Conservation (phyloP, 2,329 filamentous ascomycete species). For the Helicocarpus griseus region DNA sequence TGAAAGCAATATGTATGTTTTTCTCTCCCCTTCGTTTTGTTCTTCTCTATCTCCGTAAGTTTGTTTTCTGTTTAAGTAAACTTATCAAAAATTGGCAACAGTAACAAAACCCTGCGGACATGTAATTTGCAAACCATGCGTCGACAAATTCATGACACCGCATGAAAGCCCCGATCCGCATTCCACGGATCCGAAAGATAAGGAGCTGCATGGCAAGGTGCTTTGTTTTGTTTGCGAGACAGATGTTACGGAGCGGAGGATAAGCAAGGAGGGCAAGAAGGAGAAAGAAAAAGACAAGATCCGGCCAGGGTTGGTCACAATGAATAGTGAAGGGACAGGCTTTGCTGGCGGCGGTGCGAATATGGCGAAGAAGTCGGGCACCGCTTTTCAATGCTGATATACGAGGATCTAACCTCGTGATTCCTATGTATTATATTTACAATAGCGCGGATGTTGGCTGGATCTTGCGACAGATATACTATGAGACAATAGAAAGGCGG, state of each 20-base stretch:
- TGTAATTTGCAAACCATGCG: slow-evolving; percentile 77
- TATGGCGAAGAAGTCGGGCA: slow-evolving; percentile 65
- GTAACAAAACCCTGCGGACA: slow-evolving; percentile 84
- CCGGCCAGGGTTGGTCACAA: slow-evolving; percentile 63
- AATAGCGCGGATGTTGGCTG: neutral
- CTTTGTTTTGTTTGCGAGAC: slow-evolving; percentile 81
- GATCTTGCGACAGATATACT: no score
- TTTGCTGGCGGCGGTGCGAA: slow-evolving; percentile 83
- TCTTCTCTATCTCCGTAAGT: neutral
- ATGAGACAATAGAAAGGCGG: neutral
- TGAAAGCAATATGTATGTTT: slow-evolving; percentile 57
- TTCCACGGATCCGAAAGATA: slow-evolving; percentile 42
- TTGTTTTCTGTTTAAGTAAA: neutral
- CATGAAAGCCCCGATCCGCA: slow-evolving; percentile 50
- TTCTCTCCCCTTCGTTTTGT: neutral
- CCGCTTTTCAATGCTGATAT: slow-evolving; percentile 69
- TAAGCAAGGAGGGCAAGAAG: slow-evolving; percentile 29
- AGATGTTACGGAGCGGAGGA: slow-evolving; percentile 49
- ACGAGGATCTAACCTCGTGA: neutral
- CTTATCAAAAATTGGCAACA: slow-evolving; percentile 12
- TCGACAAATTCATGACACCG: slow-evolving; percentile 69
- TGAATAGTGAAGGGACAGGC: slow-evolving; percentile 80
- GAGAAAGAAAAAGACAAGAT: slow-evolving; percentile 48
- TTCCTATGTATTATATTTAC: neutral
- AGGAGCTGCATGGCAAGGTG: slow-evolving; percentile 38